These are phyloP conservation scores for Phlegmacium glaucopus DNA, from an alignment of 768 basidiomycete species.

Conservation along the genomic window DNA sequence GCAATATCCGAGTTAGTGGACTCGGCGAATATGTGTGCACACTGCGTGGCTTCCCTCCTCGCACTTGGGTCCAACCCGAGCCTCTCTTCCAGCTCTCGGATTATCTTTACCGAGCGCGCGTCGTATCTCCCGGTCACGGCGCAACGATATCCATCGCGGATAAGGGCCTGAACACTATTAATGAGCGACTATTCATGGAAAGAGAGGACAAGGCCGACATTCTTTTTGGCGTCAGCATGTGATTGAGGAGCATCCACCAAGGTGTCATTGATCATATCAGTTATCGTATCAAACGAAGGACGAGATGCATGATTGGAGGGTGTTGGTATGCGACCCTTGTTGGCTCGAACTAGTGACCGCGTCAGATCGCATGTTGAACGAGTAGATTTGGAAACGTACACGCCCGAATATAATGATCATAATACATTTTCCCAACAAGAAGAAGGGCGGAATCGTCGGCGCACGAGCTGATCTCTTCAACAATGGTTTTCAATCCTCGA, in stretches of 20 bases:
- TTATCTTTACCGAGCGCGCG: not conserved
- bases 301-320: conserved; percentile 19
- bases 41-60: conserved; percentile 9
- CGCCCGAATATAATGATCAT: conserved; percentile 22
- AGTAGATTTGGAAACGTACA: conserved; percentile 18
- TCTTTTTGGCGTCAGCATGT: conserved; percentile 15
- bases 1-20: conserved; percentile 17
- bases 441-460: conserved; percentile 10
- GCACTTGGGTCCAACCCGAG: not conserved
- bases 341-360: conserved; percentile 12
- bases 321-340: conserved; percentile 12
- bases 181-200: conserved; percentile 1
- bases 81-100: conserved; percentile 11
- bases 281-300: conserved; percentile 19
- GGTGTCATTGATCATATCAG: conserved; percentile 18
- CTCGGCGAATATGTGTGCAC: conserved; percentile 28
- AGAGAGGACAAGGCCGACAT: conserved; percentile 2
- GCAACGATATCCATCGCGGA: conserved; percentile 33
- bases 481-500: conserved; percentile 9
- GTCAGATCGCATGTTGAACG: conserved; percentile 7
- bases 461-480: conserved; percentile 11
- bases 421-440: conserved; percentile 21
- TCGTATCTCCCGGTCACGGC: conserved; percentile 27
- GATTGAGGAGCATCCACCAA: conserved; percentile 14
- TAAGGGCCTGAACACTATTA: conserved; percentile 24